Conservation (phyloP, 495 filamentous ascomycete species). For the Penicillium steckii region DNA sequence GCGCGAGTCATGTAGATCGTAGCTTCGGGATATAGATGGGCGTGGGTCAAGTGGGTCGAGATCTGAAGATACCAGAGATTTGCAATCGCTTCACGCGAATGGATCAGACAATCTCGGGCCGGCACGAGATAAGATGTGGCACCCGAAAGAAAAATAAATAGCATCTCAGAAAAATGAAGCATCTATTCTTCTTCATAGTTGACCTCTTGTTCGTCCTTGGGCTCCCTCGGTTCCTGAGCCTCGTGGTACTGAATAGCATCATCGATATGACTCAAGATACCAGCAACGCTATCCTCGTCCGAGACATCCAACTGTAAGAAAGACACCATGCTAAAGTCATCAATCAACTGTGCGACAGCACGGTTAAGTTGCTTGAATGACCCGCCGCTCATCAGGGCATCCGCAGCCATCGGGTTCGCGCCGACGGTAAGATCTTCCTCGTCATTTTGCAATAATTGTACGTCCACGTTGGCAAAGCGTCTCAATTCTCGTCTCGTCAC, state of each 20-base stretch:
- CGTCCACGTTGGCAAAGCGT: conserved; percentile 81
- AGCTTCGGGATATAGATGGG: not conserved
- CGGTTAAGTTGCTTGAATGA: conserved; percentile 77
- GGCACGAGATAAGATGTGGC: not conserved
- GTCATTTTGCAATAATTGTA: conserved; percentile 65
- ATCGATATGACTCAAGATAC: conserved; percentile 94
- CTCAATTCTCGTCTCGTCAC: conserved; percentile 80
- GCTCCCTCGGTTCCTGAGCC: conserved; percentile 89
- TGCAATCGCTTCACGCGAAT: not conserved
- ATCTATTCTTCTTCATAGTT: conserved; percentile 54
- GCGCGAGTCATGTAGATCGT: not conserved
- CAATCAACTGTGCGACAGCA: conserved; percentile 85
- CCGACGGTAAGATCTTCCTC: conserved; percentile 36
- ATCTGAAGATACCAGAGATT: not conserved
- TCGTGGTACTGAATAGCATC: conserved; percentile 96
- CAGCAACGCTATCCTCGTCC: conserved; percentile 88
- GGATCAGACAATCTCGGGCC: not conserved
- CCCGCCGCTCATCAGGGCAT: conserved; percentile 72
- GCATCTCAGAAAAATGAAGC: not conserved
- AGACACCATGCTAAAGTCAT: conserved; percentile 96
- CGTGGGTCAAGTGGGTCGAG: not conserved
- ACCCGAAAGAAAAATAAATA: not conserved
- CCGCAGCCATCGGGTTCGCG: conserved; percentile 55
- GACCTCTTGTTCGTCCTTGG: conserved; percentile 72
- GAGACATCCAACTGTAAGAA: conserved; percentile 87